Base-by-base conservation (phyloP, 2,329 filamentous ascomycete genomes). In the Stemphylium vesicarium region DNA sequence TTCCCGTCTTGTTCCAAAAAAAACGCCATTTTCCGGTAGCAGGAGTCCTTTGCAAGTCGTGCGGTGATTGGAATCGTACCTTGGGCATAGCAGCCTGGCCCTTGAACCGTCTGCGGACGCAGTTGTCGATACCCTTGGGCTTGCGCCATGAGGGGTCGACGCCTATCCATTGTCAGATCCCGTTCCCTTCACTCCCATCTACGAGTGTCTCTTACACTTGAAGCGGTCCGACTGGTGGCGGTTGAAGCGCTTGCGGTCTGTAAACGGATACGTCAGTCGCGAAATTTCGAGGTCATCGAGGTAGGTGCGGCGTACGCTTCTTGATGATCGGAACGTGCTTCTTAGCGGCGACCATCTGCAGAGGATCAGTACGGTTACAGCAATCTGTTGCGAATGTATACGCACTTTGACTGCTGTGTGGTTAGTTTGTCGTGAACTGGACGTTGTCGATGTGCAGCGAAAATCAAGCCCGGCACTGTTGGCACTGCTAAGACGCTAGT, bases 41-140 rank as follows among this genome's bases (percentile, higher is more conserved):
- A 38, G 16, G 20, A 22, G 3, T 26, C 22, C 20, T 37, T 32
- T 38, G 42, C 22, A 31, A 32, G 20, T 59, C 31, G 26, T 43
- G 20, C 43, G 45, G 54, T 50, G 37, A 24, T 53, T 57, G 55
- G 15, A 42, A 13, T 64, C 91, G 79, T 93, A 97, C 94, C 86
- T 92, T 96, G 83, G 95, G 95, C 94, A 99, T 98, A 77, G 88
- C 87, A 82, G 90, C 89, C 84, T 91, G 91, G 78, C 95, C 92
- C 84, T 91, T 92, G 87, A 99, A 99, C 72, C 95, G 91, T 86
- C 95, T 88, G 80, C 95, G 91, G 79, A 99, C 94, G 77, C 91
- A 85, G 86, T 93, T 96, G 85, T 99, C 95, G 82, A 99, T 99
- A 92, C 95, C 95, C 91, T 99, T 99, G 73, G 95, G 95, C 88